A percentile compares a stretch with the other conserved stretches of the same genome.
phyloP scores from a whole-genome alignment of 768 basidiomycete species.

The Lactarius evosmus region DNA sequence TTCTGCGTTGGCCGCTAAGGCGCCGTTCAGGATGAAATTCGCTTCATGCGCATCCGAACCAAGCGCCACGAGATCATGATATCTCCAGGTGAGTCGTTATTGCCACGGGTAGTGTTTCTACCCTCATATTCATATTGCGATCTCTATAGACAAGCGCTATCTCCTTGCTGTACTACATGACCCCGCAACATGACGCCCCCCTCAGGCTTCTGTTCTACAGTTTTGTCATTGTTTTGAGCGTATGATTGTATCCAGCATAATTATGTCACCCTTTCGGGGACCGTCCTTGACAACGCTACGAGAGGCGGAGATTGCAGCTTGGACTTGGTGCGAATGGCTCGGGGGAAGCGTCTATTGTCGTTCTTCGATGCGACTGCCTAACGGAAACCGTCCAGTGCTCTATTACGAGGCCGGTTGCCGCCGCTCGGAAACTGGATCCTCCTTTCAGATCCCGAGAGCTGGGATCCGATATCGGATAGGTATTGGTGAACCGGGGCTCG shows the following conservation, averaged over 20 bases:
- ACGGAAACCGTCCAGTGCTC: neutral
- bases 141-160: constrained; percentile 64
- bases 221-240: constrained; percentile 1
- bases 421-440: constrained; percentile 6
- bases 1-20: constrained; percentile 1
- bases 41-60: constrained; percentile 88
- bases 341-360: constrained; percentile 2
- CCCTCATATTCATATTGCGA: constrained; percentile 1
- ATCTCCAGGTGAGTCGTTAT: constrained; percentile 67
- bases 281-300: constrained; percentile 4
- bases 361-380: neutral
- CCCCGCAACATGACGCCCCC: constrained; percentile 38
- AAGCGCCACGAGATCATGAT: constrained; percentile 93
- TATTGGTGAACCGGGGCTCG: constrained; percentile 14
- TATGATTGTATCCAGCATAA: constrained; percentile 7
- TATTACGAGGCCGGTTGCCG: constrained; percentile 8
- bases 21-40: constrained; percentile 67
- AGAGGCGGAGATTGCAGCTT: constrained; percentile 1
- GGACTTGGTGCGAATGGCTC: constrained; percentile 6
- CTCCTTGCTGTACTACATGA: constrained; percentile 83
- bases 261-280: neutral
- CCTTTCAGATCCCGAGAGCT: constrained; percentile 7
- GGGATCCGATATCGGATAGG: constrained; percentile 21
- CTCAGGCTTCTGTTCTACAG: neutral
- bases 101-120: neutral